Percentiles rank a stretch among this genome's conserved stretches.
Evolutionary conservation across 805 yeast genomes (phyloP).

Genomic region (Cyberlindnera nakhonratchasimensis): DNA sequence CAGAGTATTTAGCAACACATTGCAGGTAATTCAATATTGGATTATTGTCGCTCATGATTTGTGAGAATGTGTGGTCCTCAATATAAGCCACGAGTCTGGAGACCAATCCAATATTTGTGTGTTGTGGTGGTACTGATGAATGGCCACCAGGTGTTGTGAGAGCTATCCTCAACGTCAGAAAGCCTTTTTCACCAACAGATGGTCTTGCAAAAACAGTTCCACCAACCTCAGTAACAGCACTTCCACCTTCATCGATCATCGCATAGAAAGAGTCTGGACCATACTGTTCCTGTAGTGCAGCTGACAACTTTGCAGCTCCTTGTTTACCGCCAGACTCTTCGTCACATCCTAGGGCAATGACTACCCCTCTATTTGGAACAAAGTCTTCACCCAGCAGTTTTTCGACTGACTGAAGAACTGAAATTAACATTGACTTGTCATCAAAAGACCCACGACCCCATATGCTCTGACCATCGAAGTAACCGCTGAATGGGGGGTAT

Average conservation of each 20-base stretch:
- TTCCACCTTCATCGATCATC: constrained; percentile 59
- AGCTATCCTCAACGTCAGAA: constrained; percentile 45
- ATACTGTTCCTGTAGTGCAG: constrained; percentile 44
- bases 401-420: constrained; percentile 58
- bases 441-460: constrained; percentile 81
- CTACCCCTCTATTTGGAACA: constrained; percentile 51
- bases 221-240: constrained; percentile 37
- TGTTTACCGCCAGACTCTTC: constrained; percentile 64
- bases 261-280: constrained; percentile 58
- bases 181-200: constrained; percentile 62
- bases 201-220: constrained; percentile 48
- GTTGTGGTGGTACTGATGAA: constrained; percentile 67
- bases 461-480: constrained; percentile 56
- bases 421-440: constrained; percentile 63
- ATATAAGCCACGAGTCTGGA: constrained; percentile 51
- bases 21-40: constrained; percentile 54
- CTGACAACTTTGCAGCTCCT: constrained; percentile 53
- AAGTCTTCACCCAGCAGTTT: constrained; percentile 42
- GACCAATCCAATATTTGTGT: constrained; percentile 67
- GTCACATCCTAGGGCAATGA: constrained; percentile 69
- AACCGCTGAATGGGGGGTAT: constrained; percentile 61
- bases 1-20: constrained; percentile 54
- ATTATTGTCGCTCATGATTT: constrained; percentile 44
- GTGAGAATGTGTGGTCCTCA: constrained; percentile 51
- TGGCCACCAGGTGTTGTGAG: constrained; percentile 70